Conservation (phyloP, 2,329 filamentous ascomycete genomes). For the Onygena corvina region DNA sequence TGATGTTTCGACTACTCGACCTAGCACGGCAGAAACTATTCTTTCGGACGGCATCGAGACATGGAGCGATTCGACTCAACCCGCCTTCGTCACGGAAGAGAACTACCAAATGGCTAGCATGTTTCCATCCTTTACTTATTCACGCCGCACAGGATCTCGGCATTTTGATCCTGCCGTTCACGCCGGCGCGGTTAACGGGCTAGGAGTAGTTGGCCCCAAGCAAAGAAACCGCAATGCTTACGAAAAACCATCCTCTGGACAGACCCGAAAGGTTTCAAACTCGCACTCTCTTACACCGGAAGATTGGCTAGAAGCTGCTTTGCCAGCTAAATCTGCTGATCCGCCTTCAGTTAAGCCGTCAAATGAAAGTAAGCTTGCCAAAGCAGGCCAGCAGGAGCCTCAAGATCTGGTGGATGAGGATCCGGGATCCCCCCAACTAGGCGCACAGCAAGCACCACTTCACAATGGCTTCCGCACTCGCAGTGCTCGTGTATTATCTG, state of each 20-base stretch:
- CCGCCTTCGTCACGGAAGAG: constrained; percentile 16
- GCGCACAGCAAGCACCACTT: neutral
- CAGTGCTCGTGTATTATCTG: constrained; percentile 12
- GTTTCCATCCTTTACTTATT: constrained; percentile 20
- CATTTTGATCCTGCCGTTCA: neutral
- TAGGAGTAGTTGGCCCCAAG: neutral
- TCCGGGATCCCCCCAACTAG: neutral
- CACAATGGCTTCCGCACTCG: constrained; percentile 8
- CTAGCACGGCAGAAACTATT: constrained; percentile 24
- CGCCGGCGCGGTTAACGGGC: neutral
- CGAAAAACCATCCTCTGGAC: neutral
- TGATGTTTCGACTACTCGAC: constrained; percentile 22
- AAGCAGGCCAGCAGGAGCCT: neutral
- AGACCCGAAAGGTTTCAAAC: constrained; percentile 12
- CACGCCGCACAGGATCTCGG: constrained; percentile 8
- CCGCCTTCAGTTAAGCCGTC: neutral
- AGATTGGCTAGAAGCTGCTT: constrained; percentile 34
- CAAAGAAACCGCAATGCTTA: neutral
- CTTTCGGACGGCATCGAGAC: constrained; percentile 24
- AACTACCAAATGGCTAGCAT: constrained; percentile 22
- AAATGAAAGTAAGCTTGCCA: neutral
- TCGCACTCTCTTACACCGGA: constrained; percentile 30
- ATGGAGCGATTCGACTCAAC: constrained; percentile 23
- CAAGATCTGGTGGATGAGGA: neutral
- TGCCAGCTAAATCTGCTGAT: constrained; percentile 14